Conservation (phyloP, 2,329 filamentous ascomycete species). For the Xylariales sp. region DNA sequence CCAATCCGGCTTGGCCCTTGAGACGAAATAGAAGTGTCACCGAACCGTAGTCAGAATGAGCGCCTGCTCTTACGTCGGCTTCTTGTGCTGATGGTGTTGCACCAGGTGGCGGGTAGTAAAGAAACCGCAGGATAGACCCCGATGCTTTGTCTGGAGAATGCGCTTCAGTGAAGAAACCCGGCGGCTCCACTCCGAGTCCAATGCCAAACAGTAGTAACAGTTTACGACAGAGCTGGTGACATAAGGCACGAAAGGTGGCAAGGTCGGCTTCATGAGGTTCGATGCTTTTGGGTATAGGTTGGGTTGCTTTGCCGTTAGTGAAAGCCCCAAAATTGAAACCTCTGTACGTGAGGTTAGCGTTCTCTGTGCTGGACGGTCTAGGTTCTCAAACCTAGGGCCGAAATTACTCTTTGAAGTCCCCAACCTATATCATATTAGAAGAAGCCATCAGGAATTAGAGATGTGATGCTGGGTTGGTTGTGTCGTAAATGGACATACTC, state of each 20-base stretch:
- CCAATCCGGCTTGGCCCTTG: slow-evolving; percentile 84
- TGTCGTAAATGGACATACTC: slow-evolving; percentile 60
- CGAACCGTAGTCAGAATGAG: slow-evolving; percentile 88
- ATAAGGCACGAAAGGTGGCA: slow-evolving; percentile 74
- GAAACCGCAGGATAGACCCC: slow-evolving; percentile 73
- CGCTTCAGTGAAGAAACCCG: slow-evolving; percentile 66
- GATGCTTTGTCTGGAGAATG: slow-evolving; percentile 62
- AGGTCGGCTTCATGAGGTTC: slow-evolving; percentile 69
- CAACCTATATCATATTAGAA: slow-evolving; percentile 62
- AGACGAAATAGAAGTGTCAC: slow-evolving; percentile 86
- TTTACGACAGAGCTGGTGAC: slow-evolving; percentile 76
- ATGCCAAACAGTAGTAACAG: slow-evolving; percentile 82
- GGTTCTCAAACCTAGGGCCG: background rate
- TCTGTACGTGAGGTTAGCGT: slow-evolving; percentile 57
- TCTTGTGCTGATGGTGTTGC: slow-evolving; percentile 56
- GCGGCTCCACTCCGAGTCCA: slow-evolving; percentile 70
- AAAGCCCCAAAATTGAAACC: slow-evolving; percentile 94
- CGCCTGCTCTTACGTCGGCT: slow-evolving; percentile 83
- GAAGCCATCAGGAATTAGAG: slow-evolving; percentile 12
- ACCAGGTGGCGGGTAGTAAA: slow-evolving; percentile 74
- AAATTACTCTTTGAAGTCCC: slow-evolving; percentile 86
- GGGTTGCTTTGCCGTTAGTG: slow-evolving; percentile 73
- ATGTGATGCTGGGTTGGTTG: slow-evolving; percentile 1
- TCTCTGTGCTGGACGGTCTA: slow-evolving; percentile 10
- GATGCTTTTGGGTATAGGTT: slow-evolving; percentile 78